Conservation (phyloP, 2,329 filamentous ascomycete genomes). For the Venturia asperata region DNA sequence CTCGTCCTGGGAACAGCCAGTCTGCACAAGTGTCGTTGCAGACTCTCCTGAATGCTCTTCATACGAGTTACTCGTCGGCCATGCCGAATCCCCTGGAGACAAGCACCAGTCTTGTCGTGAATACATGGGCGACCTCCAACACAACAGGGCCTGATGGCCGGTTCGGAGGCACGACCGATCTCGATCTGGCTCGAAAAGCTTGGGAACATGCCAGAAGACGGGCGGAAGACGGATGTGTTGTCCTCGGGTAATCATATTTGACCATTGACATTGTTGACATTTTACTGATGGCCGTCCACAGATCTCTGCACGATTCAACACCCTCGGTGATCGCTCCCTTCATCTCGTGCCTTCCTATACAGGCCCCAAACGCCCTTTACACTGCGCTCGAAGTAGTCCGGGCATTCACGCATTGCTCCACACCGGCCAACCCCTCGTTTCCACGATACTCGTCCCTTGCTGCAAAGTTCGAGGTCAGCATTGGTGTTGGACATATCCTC, state of each 20-base stretch:
- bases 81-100: constrained; percentile 83
- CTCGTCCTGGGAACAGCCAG: constrained; percentile 54
- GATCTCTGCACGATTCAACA: constrained; percentile 80
- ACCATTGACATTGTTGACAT: constrained; percentile 11
- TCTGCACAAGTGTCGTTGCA: constrained; percentile 83
- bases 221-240: constrained; percentile 90
- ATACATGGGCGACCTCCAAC: constrained; percentile 82
- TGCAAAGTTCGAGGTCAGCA: constrained; percentile 71
- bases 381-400: constrained; percentile 73
- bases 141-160: constrained; percentile 62
- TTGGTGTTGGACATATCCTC: constrained; percentile 65
- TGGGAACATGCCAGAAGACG: constrained; percentile 95
- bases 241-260: constrained; percentile 62
- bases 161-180: constrained; percentile 71
- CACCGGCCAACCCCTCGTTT: constrained; percentile 80
- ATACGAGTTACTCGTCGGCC: constrained; percentile 76
- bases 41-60: constrained; percentile 82
- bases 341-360: constrained; percentile 69
- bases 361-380: constrained; percentile 67
- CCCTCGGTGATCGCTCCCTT: constrained; percentile 81
- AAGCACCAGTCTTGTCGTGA: constrained; percentile 85
- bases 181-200: constrained; percentile 67
- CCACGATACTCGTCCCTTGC: constrained; percentile 74
- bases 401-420: constrained; percentile 81
- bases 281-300: constrained; percentile 32